phyloP scores from a whole-genome alignment of 129 eudicot genomes.

The Cynara cardunculus region DNA sequence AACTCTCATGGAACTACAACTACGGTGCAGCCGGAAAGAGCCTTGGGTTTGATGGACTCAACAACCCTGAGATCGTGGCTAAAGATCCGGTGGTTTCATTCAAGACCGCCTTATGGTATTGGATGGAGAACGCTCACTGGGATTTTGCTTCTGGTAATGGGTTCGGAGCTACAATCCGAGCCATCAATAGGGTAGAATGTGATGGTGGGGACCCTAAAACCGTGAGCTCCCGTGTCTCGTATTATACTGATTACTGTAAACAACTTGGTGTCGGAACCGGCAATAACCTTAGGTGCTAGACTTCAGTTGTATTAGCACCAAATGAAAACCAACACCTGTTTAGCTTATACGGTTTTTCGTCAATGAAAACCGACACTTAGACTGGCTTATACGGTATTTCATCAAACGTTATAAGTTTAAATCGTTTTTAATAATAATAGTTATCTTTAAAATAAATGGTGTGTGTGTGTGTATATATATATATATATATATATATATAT shows the following conservation, averaged over 20 bases:
- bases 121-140: constrained; percentile 23
- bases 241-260: constrained; percentile 20
- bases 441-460: not conserved
- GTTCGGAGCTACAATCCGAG: constrained; percentile 23
- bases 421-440: not conserved
- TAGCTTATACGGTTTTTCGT: not conserved
- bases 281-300: constrained; percentile 16
- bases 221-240: constrained; percentile 13
- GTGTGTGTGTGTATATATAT: not conserved
- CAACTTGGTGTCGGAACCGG: constrained; percentile 23
- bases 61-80: too few relatives aligned
- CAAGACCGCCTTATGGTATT: constrained; percentile 29
- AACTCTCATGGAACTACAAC: too few relatives aligned
- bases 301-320: not conserved
- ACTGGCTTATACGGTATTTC: not conserved
- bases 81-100: too few relatives aligned
- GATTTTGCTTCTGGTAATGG: constrained; percentile 25
- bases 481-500: too few relatives aligned
- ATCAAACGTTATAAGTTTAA: not conserved
- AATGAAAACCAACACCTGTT: not conserved
- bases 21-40: too few relatives aligned
- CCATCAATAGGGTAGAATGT: constrained; percentile 26
- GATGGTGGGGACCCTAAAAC: not conserved
- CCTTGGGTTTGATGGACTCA: too few relatives aligned
- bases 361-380: too few relatives aligned